phyloP scores from a whole-genome alignment of 140 eudicot genomes.

The Ambrosia hybrid region DNA sequence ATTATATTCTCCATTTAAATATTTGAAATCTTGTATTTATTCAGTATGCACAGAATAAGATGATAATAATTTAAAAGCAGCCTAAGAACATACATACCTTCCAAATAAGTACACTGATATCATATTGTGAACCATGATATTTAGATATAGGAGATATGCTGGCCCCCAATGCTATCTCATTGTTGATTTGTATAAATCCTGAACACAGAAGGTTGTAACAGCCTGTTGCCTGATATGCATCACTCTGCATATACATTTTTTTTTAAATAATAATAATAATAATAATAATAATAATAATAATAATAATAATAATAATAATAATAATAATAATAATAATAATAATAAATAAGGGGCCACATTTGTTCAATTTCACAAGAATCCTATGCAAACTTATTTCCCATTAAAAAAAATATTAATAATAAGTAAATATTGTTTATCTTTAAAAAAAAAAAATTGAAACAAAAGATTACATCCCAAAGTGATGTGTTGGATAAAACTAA shows the following conservation, averaged over 20 bases:
- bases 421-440: constrained; percentile 1
- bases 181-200: constrained; percentile 90
- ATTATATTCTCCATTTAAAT: constrained; percentile 1
- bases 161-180: constrained; percentile 97
- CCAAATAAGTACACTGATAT: constrained; percentile 94
- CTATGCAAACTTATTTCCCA: constrained; percentile 21
- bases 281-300: no score
- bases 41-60: constrained; percentile 8
- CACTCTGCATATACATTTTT: constrained; percentile 57
- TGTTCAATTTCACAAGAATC: constrained; percentile 35
- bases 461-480: constrained; percentile 1
- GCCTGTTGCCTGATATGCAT: constrained; percentile 97
- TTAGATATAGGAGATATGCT: constrained; percentile 83
- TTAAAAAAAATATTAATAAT: neutral
- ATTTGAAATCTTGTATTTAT: constrained; percentile 20
- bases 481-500: neutral
- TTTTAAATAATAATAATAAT: neutral
- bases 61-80: neutral
- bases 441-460: neutral
- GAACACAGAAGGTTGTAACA: constrained; percentile 97
- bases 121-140: constrained; percentile 74
- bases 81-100: constrained; percentile 52
- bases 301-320: no score
- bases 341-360: constrained; percentile 27
- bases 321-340: no score